phyloP scores from a whole-genome alignment of 176 grass and related monocot genomes.

The Ampelocalamus luodianensis region DNA sequence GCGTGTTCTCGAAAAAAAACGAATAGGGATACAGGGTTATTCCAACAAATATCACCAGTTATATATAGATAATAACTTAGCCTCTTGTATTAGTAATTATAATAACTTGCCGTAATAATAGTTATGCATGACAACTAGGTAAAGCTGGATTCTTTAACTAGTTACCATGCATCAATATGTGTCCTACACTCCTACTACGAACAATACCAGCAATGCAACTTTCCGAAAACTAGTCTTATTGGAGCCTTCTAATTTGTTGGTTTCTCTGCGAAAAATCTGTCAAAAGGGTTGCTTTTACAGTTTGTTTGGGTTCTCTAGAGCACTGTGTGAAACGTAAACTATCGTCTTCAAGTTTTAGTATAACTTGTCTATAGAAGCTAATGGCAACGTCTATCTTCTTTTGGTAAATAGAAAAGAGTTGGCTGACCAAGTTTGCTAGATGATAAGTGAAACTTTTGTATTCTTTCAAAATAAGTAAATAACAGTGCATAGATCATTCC shows the following conservation, averaged over 20 bases:
- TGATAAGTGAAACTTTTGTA: background rate
- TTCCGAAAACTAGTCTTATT: background rate
- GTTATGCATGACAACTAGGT: too few relatives aligned
- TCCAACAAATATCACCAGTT: too few relatives aligned
- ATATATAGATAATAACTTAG: background rate
- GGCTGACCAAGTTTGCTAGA: background rate
- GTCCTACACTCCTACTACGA: background rate
- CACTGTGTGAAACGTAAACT: background rate
- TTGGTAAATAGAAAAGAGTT: background rate
- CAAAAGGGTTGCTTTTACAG: background rate
- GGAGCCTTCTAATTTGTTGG: background rate
- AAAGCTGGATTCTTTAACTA: too few relatives aligned
- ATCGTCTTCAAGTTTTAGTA: background rate
- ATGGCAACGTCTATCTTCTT: background rate
- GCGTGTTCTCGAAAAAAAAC: too few relatives aligned
- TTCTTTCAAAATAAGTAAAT: background rate
- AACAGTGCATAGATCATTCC: too few relatives aligned
- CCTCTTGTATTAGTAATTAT: too few relatives aligned
- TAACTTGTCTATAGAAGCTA: background rate
- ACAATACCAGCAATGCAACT: background rate
- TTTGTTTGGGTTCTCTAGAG: background rate
- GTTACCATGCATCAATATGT: background rate
- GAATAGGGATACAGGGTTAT: too few relatives aligned
- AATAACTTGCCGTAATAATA: too few relatives aligned
- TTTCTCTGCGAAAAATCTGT: background rate